phyloP scores from a whole-genome alignment of 2,329 filamentous ascomycete genomes.

The Paramyrothecium sp. region DNA sequence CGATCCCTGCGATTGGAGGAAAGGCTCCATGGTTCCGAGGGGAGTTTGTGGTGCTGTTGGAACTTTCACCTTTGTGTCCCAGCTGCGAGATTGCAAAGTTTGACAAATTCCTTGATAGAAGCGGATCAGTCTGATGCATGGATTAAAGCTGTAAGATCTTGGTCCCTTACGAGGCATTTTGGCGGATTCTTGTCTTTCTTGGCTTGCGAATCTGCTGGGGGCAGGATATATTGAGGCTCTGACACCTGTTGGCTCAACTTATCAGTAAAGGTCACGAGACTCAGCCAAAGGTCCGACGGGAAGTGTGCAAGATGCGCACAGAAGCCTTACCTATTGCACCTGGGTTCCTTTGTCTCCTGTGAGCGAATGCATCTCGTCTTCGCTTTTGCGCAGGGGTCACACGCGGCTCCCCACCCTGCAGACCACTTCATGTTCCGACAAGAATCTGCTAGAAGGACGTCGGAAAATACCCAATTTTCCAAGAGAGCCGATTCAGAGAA shows the following conservation, averaged over 20 bases:
- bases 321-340: constrained; percentile 7
- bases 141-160: neutral
- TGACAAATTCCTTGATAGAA: neutral
- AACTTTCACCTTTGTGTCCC: neutral
- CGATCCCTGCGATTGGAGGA: neutral
- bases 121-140: neutral
- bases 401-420: constrained; percentile 8
- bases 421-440: constrained; percentile 1
- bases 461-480: neutral
- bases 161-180: constrained; percentile 3
- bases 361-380: constrained; percentile 11
- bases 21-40: neutral
- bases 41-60: neutral
- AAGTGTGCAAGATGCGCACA: too few relatives aligned
- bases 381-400: constrained; percentile 9
- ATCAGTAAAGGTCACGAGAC: neutral
- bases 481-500: neutral
- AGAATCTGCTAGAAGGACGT: neutral
- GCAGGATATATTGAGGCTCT: constrained; percentile 9
- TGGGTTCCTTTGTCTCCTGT: constrained; percentile 1
- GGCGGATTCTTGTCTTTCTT: constrained; percentile 7
- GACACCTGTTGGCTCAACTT: constrained; percentile 6
- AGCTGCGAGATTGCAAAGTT: neutral
- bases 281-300: too few relatives aligned
- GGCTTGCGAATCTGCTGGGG: constrained; percentile 10